Conservation (phyloP, 1,284 basidiomycete species). For the Pterulicium gracile region DNA sequence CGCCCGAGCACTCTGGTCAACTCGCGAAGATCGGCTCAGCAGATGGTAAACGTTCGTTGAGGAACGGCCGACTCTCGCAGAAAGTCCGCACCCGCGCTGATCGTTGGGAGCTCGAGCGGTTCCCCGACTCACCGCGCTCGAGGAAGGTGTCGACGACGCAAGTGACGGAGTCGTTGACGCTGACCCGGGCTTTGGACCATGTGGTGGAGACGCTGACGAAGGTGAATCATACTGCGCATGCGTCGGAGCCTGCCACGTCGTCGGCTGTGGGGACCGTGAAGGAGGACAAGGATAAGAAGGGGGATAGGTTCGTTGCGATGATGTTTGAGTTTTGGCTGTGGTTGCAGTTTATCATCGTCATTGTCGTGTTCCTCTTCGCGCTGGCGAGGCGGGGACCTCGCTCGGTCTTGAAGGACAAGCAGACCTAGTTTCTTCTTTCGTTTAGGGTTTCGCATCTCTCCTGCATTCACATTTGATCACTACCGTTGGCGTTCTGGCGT, state of each 20-base stretch:
- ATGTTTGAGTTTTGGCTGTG: slow-evolving; percentile 69
- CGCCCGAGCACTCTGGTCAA: slow-evolving; percentile 2
- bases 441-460: no score
- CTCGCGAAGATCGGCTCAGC: background rate
- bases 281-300: slow-evolving; percentile 7
- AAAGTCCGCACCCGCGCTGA: slow-evolving; percentile 40
- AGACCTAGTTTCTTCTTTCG: no score
- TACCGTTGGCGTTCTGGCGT: no score
- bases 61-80: slow-evolving; percentile 38
- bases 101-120: slow-evolving; percentile 43
- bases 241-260: background rate
- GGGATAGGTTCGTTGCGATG: slow-evolving; percentile 15
- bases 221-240: background rate
- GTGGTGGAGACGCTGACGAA: slow-evolving; percentile 8
- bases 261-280: background rate
- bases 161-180: background rate
- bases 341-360: slow-evolving; percentile 64
- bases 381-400: slow-evolving; percentile 69
- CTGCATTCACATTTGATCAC: no score
- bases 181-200: slow-evolving; percentile 9
- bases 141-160: background rate
- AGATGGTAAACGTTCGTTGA: slow-evolving; percentile 14
- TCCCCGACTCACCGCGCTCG: slow-evolving; percentile 20
- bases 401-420: slow-evolving; percentile 31
- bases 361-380: slow-evolving; percentile 64